A percentile compares a stretch with the other conserved stretches of the same genome.
phyloP scores from a whole-genome alignment of 2,329 filamentous ascomycete genomes.

The Trichoderma arundinaceum region DNA sequence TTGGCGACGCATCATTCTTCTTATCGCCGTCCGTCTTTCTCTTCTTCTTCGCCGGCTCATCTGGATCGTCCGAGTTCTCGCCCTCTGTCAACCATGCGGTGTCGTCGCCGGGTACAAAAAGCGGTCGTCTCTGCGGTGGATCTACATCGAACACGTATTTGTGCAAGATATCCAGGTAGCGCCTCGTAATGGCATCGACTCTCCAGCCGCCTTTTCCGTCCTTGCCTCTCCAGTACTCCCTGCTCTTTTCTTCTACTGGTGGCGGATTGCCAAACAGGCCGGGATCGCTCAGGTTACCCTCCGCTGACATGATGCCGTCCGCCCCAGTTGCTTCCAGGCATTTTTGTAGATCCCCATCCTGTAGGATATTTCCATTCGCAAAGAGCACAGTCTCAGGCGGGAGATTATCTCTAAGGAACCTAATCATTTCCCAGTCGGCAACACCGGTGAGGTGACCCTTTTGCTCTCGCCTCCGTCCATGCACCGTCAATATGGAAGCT shows the following conservation, averaged over 20 bases:
- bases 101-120: constrained; percentile 72
- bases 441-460: constrained; percentile 95
- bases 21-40: constrained; percentile 45
- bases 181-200: constrained; percentile 82
- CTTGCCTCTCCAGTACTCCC: constrained; percentile 84
- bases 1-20: constrained; percentile 57
- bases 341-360: constrained; percentile 74
- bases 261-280: constrained; percentile 79
- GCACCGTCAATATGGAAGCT: constrained; percentile 90
- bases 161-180: constrained; percentile 91
- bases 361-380: constrained; percentile 92
- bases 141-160: constrained; percentile 71
- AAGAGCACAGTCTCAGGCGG: constrained; percentile 91
- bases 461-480: constrained; percentile 86
- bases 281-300: constrained; percentile 92
- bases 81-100: constrained; percentile 51
- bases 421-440: constrained; percentile 88
- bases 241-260: constrained; percentile 64
- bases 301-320: constrained; percentile 94
- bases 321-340: constrained; percentile 85
- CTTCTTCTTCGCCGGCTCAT: constrained; percentile 60
- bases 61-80: constrained; percentile 43
- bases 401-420: constrained; percentile 80
- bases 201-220: constrained; percentile 84
- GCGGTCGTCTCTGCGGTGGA: constrained; percentile 69